A percentile compares a stretch with the other conserved stretches of the same genome.
Evolutionary conservation across 345 rosid species (phyloP).

Genomic region (Mallotus nudiflorus): DNA sequence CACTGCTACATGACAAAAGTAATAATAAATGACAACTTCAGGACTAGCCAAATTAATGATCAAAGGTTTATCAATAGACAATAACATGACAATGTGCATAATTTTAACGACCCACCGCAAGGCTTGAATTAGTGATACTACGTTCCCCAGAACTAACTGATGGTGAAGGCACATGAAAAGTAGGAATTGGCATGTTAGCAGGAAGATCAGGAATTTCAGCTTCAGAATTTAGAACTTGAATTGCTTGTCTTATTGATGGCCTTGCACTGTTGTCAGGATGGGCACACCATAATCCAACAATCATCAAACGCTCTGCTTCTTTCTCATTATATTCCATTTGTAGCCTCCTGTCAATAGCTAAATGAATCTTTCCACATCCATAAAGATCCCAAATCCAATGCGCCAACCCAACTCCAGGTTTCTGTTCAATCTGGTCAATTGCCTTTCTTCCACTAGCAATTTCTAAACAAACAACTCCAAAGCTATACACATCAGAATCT

Average conservation of each 20-base stretch:
- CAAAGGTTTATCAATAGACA: too few species aligned
- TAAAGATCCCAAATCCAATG: constrained; percentile 48
- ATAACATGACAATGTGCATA: too few species aligned
- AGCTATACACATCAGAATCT: constrained; percentile 46
- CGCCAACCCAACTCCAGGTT: constrained; percentile 31
- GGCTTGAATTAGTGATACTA: constrained; percentile 2
- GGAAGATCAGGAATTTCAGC: constrained; percentile 25
- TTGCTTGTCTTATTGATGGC: constrained; percentile 32
- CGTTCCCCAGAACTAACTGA: background rate
- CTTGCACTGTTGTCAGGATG: constrained; percentile 20
- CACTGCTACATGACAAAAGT: too few species aligned
- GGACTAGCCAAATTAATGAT: too few species aligned
- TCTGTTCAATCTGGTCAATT: constrained; percentile 7
- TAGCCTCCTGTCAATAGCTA: constrained; percentile 28
- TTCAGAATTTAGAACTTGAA: constrained; percentile 32
- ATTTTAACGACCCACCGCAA: constrained; percentile 1
- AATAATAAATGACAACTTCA: too few species aligned
- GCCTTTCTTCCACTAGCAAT: constrained; percentile 41
- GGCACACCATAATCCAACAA: constrained; percentile 32
- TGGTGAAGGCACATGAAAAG: background rate
- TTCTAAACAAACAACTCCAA: constrained; percentile 42
- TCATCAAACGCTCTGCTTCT: constrained; percentile 44
- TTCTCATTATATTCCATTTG: constrained; percentile 23
- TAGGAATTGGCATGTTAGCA: constrained; percentile 23
- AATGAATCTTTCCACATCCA: constrained; percentile 20